Evolutionary conservation across 83 land plant species (phyloP).

Genomic region (Thuja plicata): DNA sequence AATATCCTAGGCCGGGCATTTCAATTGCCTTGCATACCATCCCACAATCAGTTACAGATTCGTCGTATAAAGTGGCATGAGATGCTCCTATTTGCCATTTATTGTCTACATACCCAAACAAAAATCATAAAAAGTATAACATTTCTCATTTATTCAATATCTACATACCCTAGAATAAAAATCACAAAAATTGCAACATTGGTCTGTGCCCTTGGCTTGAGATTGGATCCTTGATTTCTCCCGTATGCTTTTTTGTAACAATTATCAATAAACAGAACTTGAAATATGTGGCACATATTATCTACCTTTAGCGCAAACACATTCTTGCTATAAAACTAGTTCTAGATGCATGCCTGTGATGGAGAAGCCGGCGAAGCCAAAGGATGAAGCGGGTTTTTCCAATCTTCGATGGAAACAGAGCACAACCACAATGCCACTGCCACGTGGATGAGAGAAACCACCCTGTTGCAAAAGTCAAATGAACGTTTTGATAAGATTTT

Average conservation of each 20-base stretch:
- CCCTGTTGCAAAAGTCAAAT: constrained; percentile 74
- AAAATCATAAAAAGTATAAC: too few relatives aligned
- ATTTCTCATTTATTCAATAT: too few relatives aligned
- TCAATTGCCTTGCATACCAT: too few relatives aligned
- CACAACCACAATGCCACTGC: constrained; percentile 50
- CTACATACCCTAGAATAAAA: neutral
- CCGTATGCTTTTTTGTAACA: neutral
- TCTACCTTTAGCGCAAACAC: neutral
- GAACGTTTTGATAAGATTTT: constrained; percentile 45
- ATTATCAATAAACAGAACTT: neutral
- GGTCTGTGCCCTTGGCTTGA: neutral
- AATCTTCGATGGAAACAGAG: constrained; percentile 57
- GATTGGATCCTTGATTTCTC: neutral
- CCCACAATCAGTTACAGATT: too few relatives aligned
- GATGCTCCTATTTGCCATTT: too few relatives aligned
- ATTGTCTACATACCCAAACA: too few relatives aligned
- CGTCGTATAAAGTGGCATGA: too few relatives aligned
- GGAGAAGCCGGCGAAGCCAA: constrained; percentile 66
- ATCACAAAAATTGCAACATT: neutral
- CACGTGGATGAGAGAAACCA: constrained; percentile 80
- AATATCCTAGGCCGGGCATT: too few relatives aligned
- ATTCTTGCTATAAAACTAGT: neutral
- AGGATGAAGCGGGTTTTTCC: constrained; percentile 78
- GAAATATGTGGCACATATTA: neutral
- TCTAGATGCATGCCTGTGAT: constrained; percentile 44